Base-by-base conservation (phyloP, 768 basidiomycete genomes). In the Lentinula detonsa region DNA sequence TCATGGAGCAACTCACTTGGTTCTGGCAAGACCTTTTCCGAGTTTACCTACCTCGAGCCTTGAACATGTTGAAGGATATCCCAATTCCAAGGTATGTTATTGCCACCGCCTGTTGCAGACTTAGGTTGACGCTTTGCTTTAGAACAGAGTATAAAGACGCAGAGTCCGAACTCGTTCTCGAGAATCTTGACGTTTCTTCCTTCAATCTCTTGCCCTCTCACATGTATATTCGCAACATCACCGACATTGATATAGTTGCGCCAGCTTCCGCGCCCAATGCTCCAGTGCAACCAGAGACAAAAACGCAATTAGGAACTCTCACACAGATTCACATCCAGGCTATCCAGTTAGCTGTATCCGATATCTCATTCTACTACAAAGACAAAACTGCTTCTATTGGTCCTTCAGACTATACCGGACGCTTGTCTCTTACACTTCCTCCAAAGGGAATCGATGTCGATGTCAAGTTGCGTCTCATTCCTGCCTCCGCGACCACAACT, bases 1-100 rank as follows among this genome's bases (percentile, higher is more conserved):
- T 81, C 4, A 67, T 86, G 63, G 85, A 88, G 58, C 81, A 85
- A 50, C 80, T 82, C 5, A 80, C 85, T 1, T 91, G 89, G 89
- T 83, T 90, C 73, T 90, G 86, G 87, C 82, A 87, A 69, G 93
- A 95, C 62, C 62, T 93, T 6, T 86, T 91, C 76, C 89, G 87
- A 65, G 87, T 92, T 15, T 93, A 92, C 67, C 69, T 89, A 0
- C 91, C 91, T 15, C 79, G 81, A 8, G 37, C 83, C 1, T 69
- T 88, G 59, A 65, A 62, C 31, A 72, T 81, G 67, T 63, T 90
- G 68, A 82, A 82, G 65, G 81, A 82, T 57, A 71, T 90, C 13
- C 88, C 88, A 10, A 88, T 90, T 54, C 89, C 89, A 5, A 80
- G 88, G 88, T 84, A 61, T 4, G 67, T 69, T 18, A 31, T 5